A percentile compares a stretch with the other conserved stretches of the same genome.
phyloP scores from a whole-genome alignment of 352 stramenopile genomes.

The Blastocystis hominis region DNA sequence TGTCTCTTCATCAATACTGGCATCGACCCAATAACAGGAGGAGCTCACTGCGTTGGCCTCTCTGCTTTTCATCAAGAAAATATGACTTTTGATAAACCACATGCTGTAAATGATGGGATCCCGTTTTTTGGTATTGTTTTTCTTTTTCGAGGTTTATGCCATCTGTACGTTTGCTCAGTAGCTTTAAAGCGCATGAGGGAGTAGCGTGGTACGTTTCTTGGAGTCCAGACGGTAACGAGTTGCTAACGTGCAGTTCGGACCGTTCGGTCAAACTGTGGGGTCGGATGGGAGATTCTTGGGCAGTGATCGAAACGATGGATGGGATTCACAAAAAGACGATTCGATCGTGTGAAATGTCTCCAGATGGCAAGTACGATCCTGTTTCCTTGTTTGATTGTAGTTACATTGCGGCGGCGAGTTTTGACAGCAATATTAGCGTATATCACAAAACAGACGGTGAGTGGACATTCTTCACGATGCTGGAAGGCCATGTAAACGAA shows the following conservation, averaged over 20 bases:
- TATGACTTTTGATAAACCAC: not conserved
- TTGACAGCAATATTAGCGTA: slow-evolving; percentile 74
- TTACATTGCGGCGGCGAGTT: slow-evolving; percentile 75
- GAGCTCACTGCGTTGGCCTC: not conserved
- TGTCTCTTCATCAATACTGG: not conserved
- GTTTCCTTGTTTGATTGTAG: slow-evolving; percentile 68
- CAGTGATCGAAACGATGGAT: slow-evolving; percentile 72
- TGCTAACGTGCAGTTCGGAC: slow-evolving; percentile 73
- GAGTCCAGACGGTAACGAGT: slow-evolving; percentile 69
- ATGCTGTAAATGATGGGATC: not conserved
- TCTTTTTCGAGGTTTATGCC: not conserved
- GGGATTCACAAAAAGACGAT: slow-evolving; percentile 73
- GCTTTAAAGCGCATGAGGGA: slow-evolving; percentile 69
- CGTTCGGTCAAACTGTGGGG: slow-evolving; percentile 72
- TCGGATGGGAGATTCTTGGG: slow-evolving; percentile 63
- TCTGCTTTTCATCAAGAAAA: slow-evolving; percentile 25
- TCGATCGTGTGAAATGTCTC: slow-evolving; percentile 72
- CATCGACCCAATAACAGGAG: slow-evolving; percentile 13
- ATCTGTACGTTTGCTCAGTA: not conserved
- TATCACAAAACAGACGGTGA: slow-evolving; percentile 71
- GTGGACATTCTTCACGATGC: slow-evolving; percentile 84
- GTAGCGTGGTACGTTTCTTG: slow-evolving; percentile 74
- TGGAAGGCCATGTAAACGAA: slow-evolving; percentile 94
- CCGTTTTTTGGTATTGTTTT: not conserved
- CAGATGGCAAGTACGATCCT: not conserved